phyloP scores from a whole-genome alignment of 106 monocot species.

The Allium cepa region DNA sequence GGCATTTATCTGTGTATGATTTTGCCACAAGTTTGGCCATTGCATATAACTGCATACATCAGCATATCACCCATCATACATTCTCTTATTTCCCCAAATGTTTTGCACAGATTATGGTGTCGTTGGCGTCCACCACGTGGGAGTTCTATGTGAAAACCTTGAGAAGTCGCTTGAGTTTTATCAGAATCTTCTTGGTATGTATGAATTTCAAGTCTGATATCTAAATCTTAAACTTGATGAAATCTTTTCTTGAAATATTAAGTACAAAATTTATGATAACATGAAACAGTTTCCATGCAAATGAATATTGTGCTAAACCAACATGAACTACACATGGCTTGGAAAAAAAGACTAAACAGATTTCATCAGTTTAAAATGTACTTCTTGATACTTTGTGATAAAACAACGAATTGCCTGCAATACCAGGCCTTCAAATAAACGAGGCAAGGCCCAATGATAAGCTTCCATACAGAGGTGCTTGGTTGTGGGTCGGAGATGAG shows the following conservation, averaged over 20 bases:
- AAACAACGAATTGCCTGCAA: neutral
- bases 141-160: constrained; percentile 84
- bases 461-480: constrained; percentile 97
- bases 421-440: constrained; percentile 85
- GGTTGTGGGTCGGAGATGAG: constrained; percentile 95
- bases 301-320: too few relatives aligned
- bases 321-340: too few relatives aligned
- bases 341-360: too few relatives aligned
- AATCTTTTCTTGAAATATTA: neutral
- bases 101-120: constrained; percentile 64
- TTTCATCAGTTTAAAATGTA: too few relatives aligned
- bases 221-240: neutral
- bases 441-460: constrained; percentile 86
- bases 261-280: neutral
- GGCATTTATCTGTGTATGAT: too few relatives aligned
- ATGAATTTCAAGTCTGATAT: neutral
- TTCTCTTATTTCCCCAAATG: neutral
- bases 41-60: too few relatives aligned
- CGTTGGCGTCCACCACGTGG: constrained; percentile 95
- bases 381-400: too few relatives aligned
- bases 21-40: too few relatives aligned
- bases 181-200: constrained; percentile 76
- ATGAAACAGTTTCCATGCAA: too few relatives aligned
- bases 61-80: too few relatives aligned
- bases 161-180: constrained; percentile 94